phyloP scores from a whole-genome alignment of 2,329 filamentous ascomycete species.

The Sporothrix inflata region DNA sequence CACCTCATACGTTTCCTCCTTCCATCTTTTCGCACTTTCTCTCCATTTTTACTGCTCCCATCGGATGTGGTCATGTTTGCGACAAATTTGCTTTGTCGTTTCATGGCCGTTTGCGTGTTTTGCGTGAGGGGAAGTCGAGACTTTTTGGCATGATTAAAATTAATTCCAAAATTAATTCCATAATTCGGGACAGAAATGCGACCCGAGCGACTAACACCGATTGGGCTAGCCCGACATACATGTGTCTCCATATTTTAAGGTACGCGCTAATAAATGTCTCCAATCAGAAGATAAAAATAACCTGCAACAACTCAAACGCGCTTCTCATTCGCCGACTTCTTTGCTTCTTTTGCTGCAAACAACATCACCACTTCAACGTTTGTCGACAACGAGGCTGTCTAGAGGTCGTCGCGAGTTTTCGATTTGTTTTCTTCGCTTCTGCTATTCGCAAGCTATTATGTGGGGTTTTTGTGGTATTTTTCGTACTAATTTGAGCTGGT shows the following conservation, averaged over 20 bases:
- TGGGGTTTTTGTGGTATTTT: neutral
- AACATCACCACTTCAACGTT: neutral
- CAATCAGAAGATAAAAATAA: slow-evolving; percentile 24
- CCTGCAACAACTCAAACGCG: neutral
- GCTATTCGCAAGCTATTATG: neutral
- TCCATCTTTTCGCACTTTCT: no score
- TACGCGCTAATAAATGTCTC: slow-evolving; percentile 5
- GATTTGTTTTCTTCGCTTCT: neutral
- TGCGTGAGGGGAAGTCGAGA: slow-evolving; percentile 1
- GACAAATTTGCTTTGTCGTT: neutral
- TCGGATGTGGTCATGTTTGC: neutral
- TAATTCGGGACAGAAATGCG: neutral
- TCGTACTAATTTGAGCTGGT: neutral
- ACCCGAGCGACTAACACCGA: neutral
- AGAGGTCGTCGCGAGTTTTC: neutral
- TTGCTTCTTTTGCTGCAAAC: neutral
- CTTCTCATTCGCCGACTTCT: neutral
- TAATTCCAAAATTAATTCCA: neutral
- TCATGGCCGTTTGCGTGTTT: neutral
- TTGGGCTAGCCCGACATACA: neutral
- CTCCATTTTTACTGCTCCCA: neutral
- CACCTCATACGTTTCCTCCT: neutral
- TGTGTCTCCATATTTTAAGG: slow-evolving; percentile 12
- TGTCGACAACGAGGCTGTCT: neutral
- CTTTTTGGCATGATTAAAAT: slow-evolving; percentile 15